A percentile compares a stretch with the other conserved stretches of the same genome.
These are phyloP conservation scores for Pythium periplocum DNA, from an alignment of 352 stramenopile genomes.

Conservation along the genomic window DNA sequence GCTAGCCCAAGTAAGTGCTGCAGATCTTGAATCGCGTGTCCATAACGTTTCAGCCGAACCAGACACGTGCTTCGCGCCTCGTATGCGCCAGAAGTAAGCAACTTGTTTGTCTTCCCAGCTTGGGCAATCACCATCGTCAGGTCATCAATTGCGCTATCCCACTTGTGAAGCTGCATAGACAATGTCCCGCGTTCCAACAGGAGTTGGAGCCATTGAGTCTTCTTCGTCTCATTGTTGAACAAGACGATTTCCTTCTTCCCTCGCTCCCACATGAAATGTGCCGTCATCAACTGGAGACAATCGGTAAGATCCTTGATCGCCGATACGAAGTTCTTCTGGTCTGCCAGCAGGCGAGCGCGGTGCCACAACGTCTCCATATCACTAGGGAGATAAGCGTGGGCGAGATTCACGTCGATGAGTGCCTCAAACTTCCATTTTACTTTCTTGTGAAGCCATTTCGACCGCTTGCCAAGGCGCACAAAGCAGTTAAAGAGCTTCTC, in stretches of 20 bases:
- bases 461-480: conserved; percentile 32
- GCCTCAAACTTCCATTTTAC: conserved; percentile 47
- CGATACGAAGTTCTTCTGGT: conserved; percentile 29
- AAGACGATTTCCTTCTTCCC: conserved; percentile 20
- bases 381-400: conserved; percentile 37
- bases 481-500: conserved; percentile 49
- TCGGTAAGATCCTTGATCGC: conserved; percentile 39
- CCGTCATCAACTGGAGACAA: conserved; percentile 30
- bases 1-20: conserved; percentile 22
- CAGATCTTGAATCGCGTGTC: conserved; percentile 44
- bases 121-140: conserved; percentile 38
- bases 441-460: conserved; percentile 39
- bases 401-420: conserved; percentile 43
- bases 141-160: conserved; percentile 35
- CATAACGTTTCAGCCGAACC: conserved; percentile 30
- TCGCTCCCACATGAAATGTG: conserved; percentile 35
- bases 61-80: conserved; percentile 32
- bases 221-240: conserved; percentile 33
- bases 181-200: conserved; percentile 34
- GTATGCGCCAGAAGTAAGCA: conserved; percentile 20
- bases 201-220: conserved; percentile 41
- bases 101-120: conserved; percentile 22
- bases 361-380: conserved; percentile 52
- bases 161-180: conserved; percentile 31
- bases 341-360: conserved; percentile 29